phyloP scores from a whole-genome alignment of 257 asterid genomes.

The Solanum ossicruentum region DNA sequence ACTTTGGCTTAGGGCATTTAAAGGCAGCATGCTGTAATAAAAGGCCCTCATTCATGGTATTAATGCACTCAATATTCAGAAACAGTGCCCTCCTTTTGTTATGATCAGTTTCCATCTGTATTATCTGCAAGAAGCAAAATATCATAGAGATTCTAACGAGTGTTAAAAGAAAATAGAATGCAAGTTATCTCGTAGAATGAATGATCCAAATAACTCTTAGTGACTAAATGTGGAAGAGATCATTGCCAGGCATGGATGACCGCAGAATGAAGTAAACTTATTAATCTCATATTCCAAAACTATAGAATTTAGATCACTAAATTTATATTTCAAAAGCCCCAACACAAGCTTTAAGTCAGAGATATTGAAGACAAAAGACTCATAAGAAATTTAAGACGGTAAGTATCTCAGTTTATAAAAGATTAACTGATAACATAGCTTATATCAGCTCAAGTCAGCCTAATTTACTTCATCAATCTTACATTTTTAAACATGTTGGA shows the following conservation, averaged over 20 bases:
- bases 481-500: neutral
- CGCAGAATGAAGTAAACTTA: neutral
- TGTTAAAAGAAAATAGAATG: neutral
- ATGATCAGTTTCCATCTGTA: constrained; percentile 49
- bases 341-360: neutral
- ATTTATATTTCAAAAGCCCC: neutral
- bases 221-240: neutral
- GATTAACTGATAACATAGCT: neutral
- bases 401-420: neutral
- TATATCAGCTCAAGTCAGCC: neutral
- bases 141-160: neutral
- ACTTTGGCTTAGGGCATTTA: constrained; percentile 79
- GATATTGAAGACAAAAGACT: neutral
- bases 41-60: constrained; percentile 77
- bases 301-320: neutral
- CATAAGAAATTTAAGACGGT: neutral
- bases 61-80: constrained; percentile 66
- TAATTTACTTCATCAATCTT: neutral
- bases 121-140: constrained; percentile 33
- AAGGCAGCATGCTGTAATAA: constrained; percentile 57
- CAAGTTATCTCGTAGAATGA: neutral
- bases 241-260: neutral
- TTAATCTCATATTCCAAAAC: neutral
- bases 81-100: constrained; percentile 54
- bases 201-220: neutral